Conservation (phyloP, 2,329 filamentous ascomycete genomes). For the Raffaelea ambrosiae region DNA sequence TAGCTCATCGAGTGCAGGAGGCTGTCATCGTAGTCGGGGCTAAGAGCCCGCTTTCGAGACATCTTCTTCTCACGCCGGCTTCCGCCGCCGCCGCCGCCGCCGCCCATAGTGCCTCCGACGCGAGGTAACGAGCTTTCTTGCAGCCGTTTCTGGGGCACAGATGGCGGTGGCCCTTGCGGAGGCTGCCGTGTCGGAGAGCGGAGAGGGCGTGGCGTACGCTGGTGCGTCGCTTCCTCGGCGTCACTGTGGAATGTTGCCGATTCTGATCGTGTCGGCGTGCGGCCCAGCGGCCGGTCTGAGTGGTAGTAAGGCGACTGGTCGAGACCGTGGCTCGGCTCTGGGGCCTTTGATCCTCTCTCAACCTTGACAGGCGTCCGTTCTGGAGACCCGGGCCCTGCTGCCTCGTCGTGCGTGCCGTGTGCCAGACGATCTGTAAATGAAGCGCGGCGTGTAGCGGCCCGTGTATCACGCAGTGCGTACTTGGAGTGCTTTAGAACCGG, state of each 20-base stretch:
- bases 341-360: not conserved
- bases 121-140: conserved; percentile 14
- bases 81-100: conserved; percentile 1
- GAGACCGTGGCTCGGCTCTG: conserved; percentile 15
- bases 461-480: conserved; percentile 30
- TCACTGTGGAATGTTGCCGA: conserved; percentile 17
- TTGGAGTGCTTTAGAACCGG: conserved; percentile 21
- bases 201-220: conserved; percentile 15
- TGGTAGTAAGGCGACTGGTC: conserved; percentile 18
- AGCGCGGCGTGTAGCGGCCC: conserved; percentile 15
- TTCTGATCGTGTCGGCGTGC: conserved; percentile 6
- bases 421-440: conserved; percentile 12
- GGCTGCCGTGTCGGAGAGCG: not conserved
- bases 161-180: conserved; percentile 1
- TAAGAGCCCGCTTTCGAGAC: conserved; percentile 32
- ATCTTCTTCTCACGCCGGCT: conserved; percentile 8
- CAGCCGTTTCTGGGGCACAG: conserved; percentile 16
- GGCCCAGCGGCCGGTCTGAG: conserved; percentile 14
- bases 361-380: conserved; percentile 8
- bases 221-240: conserved; percentile 16
- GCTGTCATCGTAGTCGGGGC: conserved; percentile 48
- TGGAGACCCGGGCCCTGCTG: conserved; percentile 10
- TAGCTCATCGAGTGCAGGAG: conserved; percentile 46
- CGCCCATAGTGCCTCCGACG: conserved; percentile 2
- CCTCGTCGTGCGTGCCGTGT: conserved; percentile 5